Conservation (phyloP, 805 yeast genomes). For the Yarrowia hollandica region DNA sequence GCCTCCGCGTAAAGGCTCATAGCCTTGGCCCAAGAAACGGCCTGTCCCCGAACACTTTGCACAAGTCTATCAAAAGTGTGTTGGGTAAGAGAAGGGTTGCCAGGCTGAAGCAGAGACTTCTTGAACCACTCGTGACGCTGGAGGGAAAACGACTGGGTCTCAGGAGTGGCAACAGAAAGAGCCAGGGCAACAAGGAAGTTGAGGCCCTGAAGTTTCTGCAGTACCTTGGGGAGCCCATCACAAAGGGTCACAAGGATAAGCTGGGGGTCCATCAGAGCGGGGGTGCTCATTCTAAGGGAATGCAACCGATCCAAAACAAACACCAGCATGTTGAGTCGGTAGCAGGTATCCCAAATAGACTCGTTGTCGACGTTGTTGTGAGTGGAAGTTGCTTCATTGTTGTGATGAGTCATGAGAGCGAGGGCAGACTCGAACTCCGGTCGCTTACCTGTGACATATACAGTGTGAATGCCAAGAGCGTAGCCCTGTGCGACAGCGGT, state of each 20-base stretch:
- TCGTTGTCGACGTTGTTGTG: conserved; percentile 19
- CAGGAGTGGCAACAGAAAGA: conserved; percentile 27
- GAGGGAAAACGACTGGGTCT: conserved; percentile 9
- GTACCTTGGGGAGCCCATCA: conserved; percentile 17
- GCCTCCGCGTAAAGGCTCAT: conserved; percentile 28
- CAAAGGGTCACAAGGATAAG: conserved; percentile 17
- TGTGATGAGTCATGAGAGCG: conserved; percentile 6
- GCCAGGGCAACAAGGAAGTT: conserved; percentile 16
- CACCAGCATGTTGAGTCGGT: conserved; percentile 34
- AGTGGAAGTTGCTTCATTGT: conserved; percentile 5
- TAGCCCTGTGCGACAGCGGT: conserved; percentile 41
- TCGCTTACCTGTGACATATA: conserved; percentile 2
- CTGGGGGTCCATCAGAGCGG: conserved; percentile 26
- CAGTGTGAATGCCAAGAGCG: conserved; percentile 25
- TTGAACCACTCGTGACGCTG: conserved; percentile 26
- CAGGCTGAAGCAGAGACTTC: conserved; percentile 9
- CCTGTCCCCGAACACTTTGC: conserved; percentile 23
- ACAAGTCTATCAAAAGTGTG: conserved; percentile 24
- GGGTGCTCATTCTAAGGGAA: conserved; percentile 27
- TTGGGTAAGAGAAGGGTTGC: conserved; percentile 25
- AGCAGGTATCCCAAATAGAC: conserved; percentile 32
- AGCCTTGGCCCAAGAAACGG: conserved; percentile 27
- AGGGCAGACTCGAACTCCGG: conserved; percentile 22
- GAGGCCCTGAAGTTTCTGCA: conserved; percentile 23
- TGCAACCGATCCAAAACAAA: conserved; percentile 32